Evolutionary conservation across 495 filamentous ascomycete species (phyloP).

Genomic region (Aspergillus kassunensis): DNA sequence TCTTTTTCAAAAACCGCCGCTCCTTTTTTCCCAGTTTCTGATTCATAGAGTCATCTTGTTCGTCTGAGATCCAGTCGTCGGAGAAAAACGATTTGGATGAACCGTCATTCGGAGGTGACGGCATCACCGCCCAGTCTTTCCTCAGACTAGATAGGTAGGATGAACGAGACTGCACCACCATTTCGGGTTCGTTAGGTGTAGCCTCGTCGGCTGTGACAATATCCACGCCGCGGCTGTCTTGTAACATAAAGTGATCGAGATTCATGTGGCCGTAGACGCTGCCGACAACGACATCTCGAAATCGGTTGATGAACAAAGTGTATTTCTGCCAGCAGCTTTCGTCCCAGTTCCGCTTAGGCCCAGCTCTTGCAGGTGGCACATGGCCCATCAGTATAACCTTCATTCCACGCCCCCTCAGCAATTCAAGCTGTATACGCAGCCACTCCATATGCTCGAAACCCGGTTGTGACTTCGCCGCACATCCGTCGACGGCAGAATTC

Average conservation of each 20-base stretch:
- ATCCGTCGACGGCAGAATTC: slow-evolving; percentile 90
- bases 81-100: slow-evolving; percentile 13
- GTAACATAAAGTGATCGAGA: slow-evolving; percentile 93
- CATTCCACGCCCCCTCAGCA: slow-evolving; percentile 77
- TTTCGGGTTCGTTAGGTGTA: slow-evolving; percentile 14
- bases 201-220: slow-evolving; percentile 25
- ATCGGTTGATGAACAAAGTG: slow-evolving; percentile 82
- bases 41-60: slow-evolving; percentile 12
- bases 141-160: slow-evolving; percentile 80
- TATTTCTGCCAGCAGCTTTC: slow-evolving; percentile 98
- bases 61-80: slow-evolving; percentile 8
- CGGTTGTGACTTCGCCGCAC: slow-evolving; percentile 68
- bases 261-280: slow-evolving; percentile 96
- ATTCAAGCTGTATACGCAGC: slow-evolving; percentile 85
- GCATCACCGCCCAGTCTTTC: slow-evolving; percentile 70
- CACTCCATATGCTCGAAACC: slow-evolving; percentile 96
- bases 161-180: slow-evolving; percentile 60
- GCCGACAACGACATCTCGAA: slow-evolving; percentile 80
- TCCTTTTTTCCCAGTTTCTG: slow-evolving; percentile 36
- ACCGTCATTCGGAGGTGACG: slow-evolving; percentile 45
- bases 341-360: slow-evolving; percentile 83
- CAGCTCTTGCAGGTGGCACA: slow-evolving; percentile 82
- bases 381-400: slow-evolving; percentile 95
- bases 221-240: slow-evolving; percentile 76
- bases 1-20: slow-evolving; percentile 56